phyloP scores from a whole-genome alignment of 2,329 filamentous ascomycete species.

The Diaporthe citrichinensis region DNA sequence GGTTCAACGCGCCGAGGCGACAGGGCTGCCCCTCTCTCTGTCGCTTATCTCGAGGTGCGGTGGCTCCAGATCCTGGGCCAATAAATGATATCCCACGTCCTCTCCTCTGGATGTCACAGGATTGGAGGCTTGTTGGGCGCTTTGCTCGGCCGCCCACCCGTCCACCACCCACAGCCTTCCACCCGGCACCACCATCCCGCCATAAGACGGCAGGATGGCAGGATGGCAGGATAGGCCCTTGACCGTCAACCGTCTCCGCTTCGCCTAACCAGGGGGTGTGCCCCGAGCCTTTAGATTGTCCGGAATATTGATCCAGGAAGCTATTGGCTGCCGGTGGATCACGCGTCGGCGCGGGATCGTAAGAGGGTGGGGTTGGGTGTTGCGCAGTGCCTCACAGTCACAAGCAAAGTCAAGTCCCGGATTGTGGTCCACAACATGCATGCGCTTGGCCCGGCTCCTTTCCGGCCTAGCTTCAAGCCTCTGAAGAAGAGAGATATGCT shows the following conservation, averaged over 20 bases:
- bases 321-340: slow-evolving; percentile 28
- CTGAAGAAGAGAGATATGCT: not conserved
- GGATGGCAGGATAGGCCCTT: slow-evolving; percentile 15
- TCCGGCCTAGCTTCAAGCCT: slow-evolving; percentile 29
- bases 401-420: slow-evolving; percentile 28
- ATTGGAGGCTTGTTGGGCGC: slow-evolving; percentile 30
- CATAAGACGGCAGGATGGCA: slow-evolving; percentile 20
- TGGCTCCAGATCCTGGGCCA: slow-evolving; percentile 22
- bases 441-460: slow-evolving; percentile 24
- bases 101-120: slow-evolving; percentile 11
- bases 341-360: slow-evolving; percentile 26
- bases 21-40: slow-evolving; percentile 25
- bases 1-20: slow-evolving; percentile 2
- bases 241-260: slow-evolving; percentile 24
- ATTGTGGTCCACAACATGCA: slow-evolving; percentile 17
- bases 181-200: slow-evolving; percentile 29
- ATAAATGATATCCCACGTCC: slow-evolving; percentile 17
- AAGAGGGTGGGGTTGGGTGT: slow-evolving; percentile 34
- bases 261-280: slow-evolving; percentile 8
- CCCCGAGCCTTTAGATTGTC: slow-evolving; percentile 25
- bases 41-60: slow-evolving; percentile 27
- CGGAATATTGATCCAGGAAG: not conserved
- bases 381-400: slow-evolving; percentile 29
- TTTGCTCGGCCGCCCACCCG: slow-evolving; percentile 24
- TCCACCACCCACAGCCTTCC: slow-evolving; percentile 20